These are phyloP conservation scores for Citrus sinensis DNA, from an alignment of 345 rosid species.

Conservation along the genomic window DVS_A1.0 CM039168.1:26954501-26955000, in stretches of 20 bases:
- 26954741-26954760: conserved; percentile 31
- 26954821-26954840: conserved; percentile 56
- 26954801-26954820: conserved; percentile 25
- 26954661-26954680: conserved; percentile 49
- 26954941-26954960: conserved; percentile 46
- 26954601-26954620: conserved; percentile 40
- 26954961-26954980: conserved; percentile 41
- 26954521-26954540: conserved; percentile 57
- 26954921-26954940: conserved; percentile 63
- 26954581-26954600: conserved; percentile 39
- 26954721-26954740: conserved; percentile 53
- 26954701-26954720: conserved; percentile 45
- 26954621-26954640: conserved; percentile 51
- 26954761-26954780: conserved; percentile 70
- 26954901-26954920: conserved; percentile 43
- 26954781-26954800: conserved; percentile 60
- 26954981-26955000: conserved; percentile 33
- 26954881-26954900: conserved; percentile 45
- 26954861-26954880: conserved; percentile 38
- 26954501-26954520: conserved; percentile 51
- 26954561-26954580: conserved; percentile 55
- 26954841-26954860: conserved; percentile 55
- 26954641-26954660: conserved; percentile 56
- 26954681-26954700: conserved; percentile 43
- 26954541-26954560: conserved; percentile 49